Percentiles rank a stretch among this genome's conserved stretches.
Evolutionary conservation across 306 rosid genomes (phyloP).

Genomic region (Arachis stenosperma): DNA sequence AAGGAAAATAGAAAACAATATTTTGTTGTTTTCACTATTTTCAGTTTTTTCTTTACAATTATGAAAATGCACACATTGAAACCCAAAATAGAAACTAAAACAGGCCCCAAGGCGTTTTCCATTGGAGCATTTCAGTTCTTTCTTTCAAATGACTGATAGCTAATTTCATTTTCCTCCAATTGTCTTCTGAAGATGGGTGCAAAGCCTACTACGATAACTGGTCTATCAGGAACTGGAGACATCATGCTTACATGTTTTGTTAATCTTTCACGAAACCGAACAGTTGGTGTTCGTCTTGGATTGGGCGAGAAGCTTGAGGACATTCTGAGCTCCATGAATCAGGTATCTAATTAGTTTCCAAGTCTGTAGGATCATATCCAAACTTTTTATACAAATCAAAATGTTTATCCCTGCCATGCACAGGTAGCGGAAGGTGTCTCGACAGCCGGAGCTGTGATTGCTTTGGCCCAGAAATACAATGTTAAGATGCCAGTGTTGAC

Average conservation of each 20-base stretch:
- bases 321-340: slow-evolving; percentile 81
- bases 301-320: slow-evolving; percentile 85
- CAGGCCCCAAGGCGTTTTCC: no score
- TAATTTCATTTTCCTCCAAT: slow-evolving; percentile 22
- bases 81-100: no score
- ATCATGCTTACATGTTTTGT: slow-evolving; percentile 95
- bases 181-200: slow-evolving; percentile 85
- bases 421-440: slow-evolving; percentile 97
- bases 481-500: slow-evolving; percentile 98
- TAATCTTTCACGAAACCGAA: slow-evolving; percentile 88
- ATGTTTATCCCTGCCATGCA: not conserved
- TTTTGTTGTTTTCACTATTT: no score
- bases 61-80: no score
- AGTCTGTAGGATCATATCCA: not conserved
- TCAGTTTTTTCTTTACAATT: no score
- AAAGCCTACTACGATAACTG: slow-evolving; percentile 84
- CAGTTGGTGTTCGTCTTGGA: slow-evolving; percentile 89
- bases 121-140: not conserved
- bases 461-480: slow-evolving; percentile 82
- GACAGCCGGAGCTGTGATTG: slow-evolving; percentile 95
- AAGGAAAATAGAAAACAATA: no score
- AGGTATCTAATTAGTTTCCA: slow-evolving; percentile 52
- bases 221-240: slow-evolving; percentile 93
- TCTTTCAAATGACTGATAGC: slow-evolving; percentile 1
- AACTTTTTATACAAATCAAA: not conserved